Evolutionary conservation across 805 yeast species (phyloP), one percentile per base, ranked within the genome.

Genomic region (Candida railenensis): DNA sequence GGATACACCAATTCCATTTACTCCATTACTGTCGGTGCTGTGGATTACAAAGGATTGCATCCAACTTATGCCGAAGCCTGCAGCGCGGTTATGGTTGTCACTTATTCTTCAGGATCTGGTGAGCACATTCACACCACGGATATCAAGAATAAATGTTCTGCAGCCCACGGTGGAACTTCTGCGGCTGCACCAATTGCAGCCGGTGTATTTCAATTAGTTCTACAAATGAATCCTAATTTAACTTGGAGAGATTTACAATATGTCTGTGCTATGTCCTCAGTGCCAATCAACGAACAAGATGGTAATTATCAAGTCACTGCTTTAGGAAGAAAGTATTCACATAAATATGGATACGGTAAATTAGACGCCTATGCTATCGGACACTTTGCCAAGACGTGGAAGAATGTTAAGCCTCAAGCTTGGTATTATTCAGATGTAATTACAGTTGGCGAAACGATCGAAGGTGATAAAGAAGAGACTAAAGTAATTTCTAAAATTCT

Each of bases 151-250:
- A 65, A 70, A 53, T 94, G 99, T 65, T 71, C 95, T 1, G 76
- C 76, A 34, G 64, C 55, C 21, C 99, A 94, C 64, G 97, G 97
- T 9, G 99, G 99, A 18, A 94, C 99, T 0, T 92, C 98, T 19
- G 99, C 99, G 0, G 97, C 99, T 14, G 99, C 99, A 0, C 99
- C 99, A 0, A 74, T 94, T 47, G 98, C 97, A 0, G 97, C 98
- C 0, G 99, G 98, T n/a, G 77, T 94, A 1, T 89, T 87, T 62
- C 80, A 97, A 0, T 71, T 94, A 44, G 88, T 88, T 2, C 71
- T 94, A 43, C 83, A 85, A 55, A 90, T 85, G 3, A 87, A 96
- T 53, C 96, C 97, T 1, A 77, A 84, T 3, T 76, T 94, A 46
- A 87, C 97, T 0, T 94, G 99, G 99, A 79, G 99, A 62, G 99